Evolutionary conservation across 208 protist species (phyloP), one percentile per base, ranked within the genome.

Genomic region (Trypanosoma platydactyli): DNA sequence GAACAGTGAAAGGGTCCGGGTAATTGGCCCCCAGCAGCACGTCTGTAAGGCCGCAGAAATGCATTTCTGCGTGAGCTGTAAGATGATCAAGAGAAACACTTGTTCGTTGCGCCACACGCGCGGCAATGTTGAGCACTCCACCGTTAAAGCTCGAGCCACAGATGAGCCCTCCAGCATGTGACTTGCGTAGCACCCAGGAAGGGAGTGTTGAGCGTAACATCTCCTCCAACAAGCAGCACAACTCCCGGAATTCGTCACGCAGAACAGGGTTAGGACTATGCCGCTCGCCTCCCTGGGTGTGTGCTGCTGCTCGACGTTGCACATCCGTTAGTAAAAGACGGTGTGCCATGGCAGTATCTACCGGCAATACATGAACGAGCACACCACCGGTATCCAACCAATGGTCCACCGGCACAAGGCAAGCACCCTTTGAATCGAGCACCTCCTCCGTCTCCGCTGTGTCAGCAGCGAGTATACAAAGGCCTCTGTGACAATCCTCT

Each of bases 11-110:
- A 35, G 85, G 79, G 49, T 91, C 77, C 0, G 86, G 83, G 68
- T 91, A 95, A 48, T 80, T 85, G 13, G 71, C 73, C 7, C 81
- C 73, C 27, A 95, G 64, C 29, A 95, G 66, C 0, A 93, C 81
- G 57, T 95, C 89, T 12, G 89, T 93, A 27, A 93, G 71, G 13
- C 83, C 85, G 60, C 86, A 91, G 69, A 88, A 95, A 58, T 91
- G 84, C 64, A 88, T 72, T 61, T 76, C 68, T 18, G 86, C 77
- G 64, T 92, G 78, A 22, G 80, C 77, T 30, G 88, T 77, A 12
- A 95, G 76, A 58, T 92, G 83, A 12, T 92, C 80, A 3, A 88
- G 74, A 24, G 81, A 76, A 25, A 92, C 58, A 42, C 63, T 55
- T 41, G 78, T 77, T 48, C 80, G 72, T 74, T 93, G 86, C 24